Evolutionary conservation across 192 early-diverging fungal genomes (phyloP).

Genomic region (Mortierella antarctica): DNA sequence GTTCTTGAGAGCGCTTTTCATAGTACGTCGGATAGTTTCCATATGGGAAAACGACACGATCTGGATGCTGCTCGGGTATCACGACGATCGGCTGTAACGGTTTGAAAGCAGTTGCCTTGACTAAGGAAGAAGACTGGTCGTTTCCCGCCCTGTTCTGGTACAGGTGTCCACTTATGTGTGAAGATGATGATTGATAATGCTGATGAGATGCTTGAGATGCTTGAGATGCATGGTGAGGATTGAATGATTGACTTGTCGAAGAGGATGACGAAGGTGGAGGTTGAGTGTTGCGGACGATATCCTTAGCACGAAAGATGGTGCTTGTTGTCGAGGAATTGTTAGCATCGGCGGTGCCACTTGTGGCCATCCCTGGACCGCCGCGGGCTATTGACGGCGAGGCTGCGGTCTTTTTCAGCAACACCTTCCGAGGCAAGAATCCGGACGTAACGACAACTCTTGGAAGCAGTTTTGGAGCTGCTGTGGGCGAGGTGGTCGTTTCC

Average conservation of each 20-base stretch:
- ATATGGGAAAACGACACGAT: constrained; percentile 21
- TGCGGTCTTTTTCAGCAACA: no score
- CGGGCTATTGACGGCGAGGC: no score
- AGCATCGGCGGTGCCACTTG: neutral
- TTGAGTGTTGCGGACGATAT: neutral
- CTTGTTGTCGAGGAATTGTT: neutral
- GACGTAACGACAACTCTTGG: no score
- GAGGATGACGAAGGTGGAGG: neutral
- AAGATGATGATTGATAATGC: neutral
- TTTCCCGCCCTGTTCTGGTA: neutral
- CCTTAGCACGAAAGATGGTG: constrained; percentile 3
- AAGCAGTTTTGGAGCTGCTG: no score
- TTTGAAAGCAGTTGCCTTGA: constrained; percentile 1
- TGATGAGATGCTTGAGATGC: no score
- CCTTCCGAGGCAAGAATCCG: no score
- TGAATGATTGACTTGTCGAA: neutral
- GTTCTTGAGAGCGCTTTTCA: constrained; percentile 28
- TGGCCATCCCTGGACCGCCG: no score
- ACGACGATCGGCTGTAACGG: constrained; percentile 13
- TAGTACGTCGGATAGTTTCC: constrained; percentile 44
- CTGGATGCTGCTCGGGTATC: neutral
- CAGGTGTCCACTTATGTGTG: neutral
- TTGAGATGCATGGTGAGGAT: neutral
- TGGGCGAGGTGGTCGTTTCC: no score
- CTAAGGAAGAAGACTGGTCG: no score